Conservation (phyloP, 1,284 basidiomycete genomes). For the Microbotryomycetes sp. region DNA sequence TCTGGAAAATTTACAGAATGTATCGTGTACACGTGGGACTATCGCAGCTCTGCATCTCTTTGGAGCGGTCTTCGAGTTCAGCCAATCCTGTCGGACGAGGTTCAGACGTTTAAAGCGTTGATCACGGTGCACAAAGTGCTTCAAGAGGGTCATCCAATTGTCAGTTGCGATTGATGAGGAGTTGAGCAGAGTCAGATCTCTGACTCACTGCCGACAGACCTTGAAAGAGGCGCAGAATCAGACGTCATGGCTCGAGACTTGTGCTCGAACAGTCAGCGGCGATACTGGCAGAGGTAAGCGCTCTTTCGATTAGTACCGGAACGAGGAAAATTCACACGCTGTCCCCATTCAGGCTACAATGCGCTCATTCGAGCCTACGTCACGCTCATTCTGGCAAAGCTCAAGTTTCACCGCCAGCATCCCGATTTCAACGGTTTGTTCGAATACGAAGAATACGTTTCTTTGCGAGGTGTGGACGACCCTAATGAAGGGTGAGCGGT, state of each 20-base stretch:
- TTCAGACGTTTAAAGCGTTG: constrained; percentile 92
- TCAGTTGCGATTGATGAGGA: constrained; percentile 47
- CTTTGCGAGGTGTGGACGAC: constrained; percentile 90
- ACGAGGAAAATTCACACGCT: not conserved
- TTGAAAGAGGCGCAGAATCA: constrained; percentile 94
- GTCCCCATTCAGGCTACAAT: constrained; percentile 61
- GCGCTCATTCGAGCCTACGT: constrained; percentile 88
- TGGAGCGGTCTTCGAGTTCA: constrained; percentile 93
- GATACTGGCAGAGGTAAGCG: constrained; percentile 66
- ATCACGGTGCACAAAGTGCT: constrained; percentile 93
- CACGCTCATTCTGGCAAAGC: constrained; percentile 86
- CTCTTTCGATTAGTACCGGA: not conserved
- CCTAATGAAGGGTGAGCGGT: constrained; percentile 83
- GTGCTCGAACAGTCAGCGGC: constrained; percentile 72
- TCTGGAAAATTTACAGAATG: constrained; percentile 73
- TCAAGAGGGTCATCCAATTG: constrained; percentile 88
- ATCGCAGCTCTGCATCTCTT: constrained; percentile 91
- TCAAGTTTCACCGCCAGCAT: constrained; percentile 84
- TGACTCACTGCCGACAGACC: constrained; percentile 50
- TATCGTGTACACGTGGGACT: constrained; percentile 97
- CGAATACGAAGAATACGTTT: constrained; percentile 95
- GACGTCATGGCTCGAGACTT: constrained; percentile 92
- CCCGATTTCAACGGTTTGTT: constrained; percentile 94
- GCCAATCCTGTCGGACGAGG: constrained; percentile 87
- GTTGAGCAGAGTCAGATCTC: not conserved